A percentile compares a stretch with the other conserved stretches of the same genome.
Evolutionary conservation across 2,329 filamentous ascomycete species (phyloP).

Genomic region (Cryphonectria parasitica): DNA sequence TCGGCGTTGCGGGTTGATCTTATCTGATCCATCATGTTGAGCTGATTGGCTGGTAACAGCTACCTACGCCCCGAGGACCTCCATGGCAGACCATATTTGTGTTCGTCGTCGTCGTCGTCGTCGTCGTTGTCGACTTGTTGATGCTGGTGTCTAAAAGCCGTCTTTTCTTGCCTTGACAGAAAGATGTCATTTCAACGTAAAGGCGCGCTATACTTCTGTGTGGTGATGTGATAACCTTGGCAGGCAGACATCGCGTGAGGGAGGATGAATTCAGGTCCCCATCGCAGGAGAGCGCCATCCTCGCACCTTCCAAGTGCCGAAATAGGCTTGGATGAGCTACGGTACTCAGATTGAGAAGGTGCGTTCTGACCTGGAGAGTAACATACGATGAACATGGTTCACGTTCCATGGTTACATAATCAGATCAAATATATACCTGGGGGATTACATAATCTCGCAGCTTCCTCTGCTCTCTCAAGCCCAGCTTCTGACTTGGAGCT

Average conservation of each 20-base stretch:
- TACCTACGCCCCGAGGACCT: background rate
- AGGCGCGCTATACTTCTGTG: background rate
- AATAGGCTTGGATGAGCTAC: background rate
- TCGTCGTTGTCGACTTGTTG: background rate
- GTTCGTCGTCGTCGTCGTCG: background rate
- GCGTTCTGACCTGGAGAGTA: background rate
- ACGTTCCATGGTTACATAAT: background rate
- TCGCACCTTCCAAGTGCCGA: background rate
- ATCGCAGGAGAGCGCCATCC: background rate
- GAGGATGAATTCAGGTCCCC: too few species aligned
- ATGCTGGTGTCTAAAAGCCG: background rate
- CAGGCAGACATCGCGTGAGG: background rate
- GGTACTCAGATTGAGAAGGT: background rate
- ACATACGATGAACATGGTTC: background rate
- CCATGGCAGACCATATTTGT: background rate
- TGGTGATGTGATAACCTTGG: background rate
- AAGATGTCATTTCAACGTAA: background rate
- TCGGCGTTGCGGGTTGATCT: background rate
- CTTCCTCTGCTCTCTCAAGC: background rate
- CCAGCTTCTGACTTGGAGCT: background rate
- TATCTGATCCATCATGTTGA: background rate
- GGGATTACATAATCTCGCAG: background rate
- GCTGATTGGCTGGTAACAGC: background rate
- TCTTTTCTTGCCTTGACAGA: background rate
- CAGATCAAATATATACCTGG: background rate